Conservation (phyloP, 495 filamentous ascomycete genomes). For the Apiosordaria backusii region DNA sequence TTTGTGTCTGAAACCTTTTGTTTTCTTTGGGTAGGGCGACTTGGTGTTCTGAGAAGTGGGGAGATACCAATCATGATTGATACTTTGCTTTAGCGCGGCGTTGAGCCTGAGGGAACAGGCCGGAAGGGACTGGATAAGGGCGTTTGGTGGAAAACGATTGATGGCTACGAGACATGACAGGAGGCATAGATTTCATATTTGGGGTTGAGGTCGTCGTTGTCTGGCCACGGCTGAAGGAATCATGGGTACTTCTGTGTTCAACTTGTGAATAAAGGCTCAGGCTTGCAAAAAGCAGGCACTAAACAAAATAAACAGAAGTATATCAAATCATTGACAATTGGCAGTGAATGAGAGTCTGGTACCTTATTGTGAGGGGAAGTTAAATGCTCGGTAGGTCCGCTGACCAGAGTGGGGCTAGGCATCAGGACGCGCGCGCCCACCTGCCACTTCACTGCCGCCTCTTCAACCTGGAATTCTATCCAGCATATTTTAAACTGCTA, state of each 20-base stretch:
- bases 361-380: neutral
- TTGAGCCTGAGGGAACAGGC: constrained; percentile 10
- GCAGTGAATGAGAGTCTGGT: neutral
- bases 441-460: neutral
- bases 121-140: neutral
- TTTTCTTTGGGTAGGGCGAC: constrained; percentile 8
- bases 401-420: constrained; percentile 7
- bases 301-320: neutral
- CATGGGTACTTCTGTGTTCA: neutral
- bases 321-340: neutral
- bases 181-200: neutral
- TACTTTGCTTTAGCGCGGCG: constrained; percentile 28
- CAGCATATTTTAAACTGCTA: neutral
- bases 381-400: neutral
- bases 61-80: constrained; percentile 26
- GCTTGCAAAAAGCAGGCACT: neutral
- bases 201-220: neutral
- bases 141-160: neutral
- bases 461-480: neutral
- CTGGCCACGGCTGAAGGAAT: neutral
- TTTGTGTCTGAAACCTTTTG: neutral
- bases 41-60: neutral
- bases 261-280: neutral
- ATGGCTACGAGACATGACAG: neutral
- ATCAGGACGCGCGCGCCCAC: neutral